phyloP scores from a whole-genome alignment of 2,329 filamentous ascomycete species.

The Fusarium neocosmosporiellum region DNA sequence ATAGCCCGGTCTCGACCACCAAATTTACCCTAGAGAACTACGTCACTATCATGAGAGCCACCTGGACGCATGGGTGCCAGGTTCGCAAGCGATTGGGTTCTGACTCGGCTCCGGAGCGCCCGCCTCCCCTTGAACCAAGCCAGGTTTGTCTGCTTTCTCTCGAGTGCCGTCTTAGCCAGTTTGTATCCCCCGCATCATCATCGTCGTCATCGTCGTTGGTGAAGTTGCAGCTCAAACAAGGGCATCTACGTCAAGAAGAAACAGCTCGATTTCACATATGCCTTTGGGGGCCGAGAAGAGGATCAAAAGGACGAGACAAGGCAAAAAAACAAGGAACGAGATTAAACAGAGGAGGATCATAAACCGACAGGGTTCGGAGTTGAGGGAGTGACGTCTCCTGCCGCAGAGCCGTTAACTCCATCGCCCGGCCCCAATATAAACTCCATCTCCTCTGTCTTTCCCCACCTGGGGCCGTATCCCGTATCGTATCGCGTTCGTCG shows the following conservation, averaged over 20 bases:
- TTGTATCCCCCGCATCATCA: neutral
- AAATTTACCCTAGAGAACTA: conserved; percentile 2
- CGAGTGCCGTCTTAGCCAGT: neutral
- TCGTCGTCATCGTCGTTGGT: neutral
- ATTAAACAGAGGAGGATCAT: neutral
- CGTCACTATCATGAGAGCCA: conserved; percentile 26
- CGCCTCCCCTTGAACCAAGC: conserved; percentile 16
- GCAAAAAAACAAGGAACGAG: neutral
- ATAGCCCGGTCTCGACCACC: neutral
- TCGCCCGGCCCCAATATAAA: conserved; percentile 17
- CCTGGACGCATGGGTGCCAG: neutral
- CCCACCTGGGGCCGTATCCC: neutral
- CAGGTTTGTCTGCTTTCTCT: neutral
- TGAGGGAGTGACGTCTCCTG: conserved; percentile 26
- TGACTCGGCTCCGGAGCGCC: conserved; percentile 33
- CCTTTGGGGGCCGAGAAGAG: conserved; percentile 22
- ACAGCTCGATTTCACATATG: neutral
- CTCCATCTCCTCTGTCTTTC: conserved; percentile 12
- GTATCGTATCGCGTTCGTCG: neutral
- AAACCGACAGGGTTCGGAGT: conserved; percentile 18
- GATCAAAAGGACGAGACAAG: neutral
- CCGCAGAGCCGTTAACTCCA: conserved; percentile 21
- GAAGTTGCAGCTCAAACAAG: neutral
- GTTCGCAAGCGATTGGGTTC: conserved; percentile 30
- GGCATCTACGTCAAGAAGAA: neutral